Evolutionary conservation across 2,329 filamentous ascomycete species (phyloP).

Genomic region (Leptographium flavum): DNA sequence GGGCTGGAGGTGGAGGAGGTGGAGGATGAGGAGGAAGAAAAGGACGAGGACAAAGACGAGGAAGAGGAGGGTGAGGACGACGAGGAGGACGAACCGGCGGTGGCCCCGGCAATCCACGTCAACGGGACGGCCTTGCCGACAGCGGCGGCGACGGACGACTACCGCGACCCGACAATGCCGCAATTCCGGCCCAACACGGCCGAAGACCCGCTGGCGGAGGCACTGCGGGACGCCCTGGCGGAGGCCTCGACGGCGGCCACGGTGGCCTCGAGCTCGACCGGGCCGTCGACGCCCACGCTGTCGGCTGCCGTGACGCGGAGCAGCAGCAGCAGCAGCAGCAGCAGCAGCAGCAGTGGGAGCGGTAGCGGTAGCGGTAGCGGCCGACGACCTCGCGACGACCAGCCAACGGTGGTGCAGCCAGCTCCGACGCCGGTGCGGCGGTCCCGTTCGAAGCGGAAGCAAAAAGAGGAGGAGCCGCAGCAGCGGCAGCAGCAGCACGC

Average conservation of each 20-base stretch:
- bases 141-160: slow-evolving; percentile 9
- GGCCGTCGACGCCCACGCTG: neutral
- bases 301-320: neutral
- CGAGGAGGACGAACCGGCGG: too few species aligned
- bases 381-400: too few species aligned
- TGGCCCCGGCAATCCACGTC: neutral
- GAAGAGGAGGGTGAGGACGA: slow-evolving; percentile 6
- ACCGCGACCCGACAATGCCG: slow-evolving; percentile 49
- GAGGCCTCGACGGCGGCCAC: slow-evolving; percentile 4
- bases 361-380: neutral
- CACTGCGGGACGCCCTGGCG: neutral
- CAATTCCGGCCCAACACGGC: slow-evolving; percentile 50
- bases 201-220: slow-evolving; percentile 1
- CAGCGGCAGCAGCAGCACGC: neutral
- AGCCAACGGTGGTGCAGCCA: too few species aligned
- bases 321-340: neutral
- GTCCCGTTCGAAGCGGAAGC: neutral
- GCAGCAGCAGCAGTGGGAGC: neutral
- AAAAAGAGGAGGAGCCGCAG: neutral
- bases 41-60: neutral
- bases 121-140: neutral
- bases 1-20: neutral
- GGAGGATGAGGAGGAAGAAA: neutral
- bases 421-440: too few species aligned
- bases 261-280: slow-evolving; percentile 6